phyloP scores from a whole-genome alignment of 2,329 filamentous ascomycete species.

The Fusarium sp. region DNA sequence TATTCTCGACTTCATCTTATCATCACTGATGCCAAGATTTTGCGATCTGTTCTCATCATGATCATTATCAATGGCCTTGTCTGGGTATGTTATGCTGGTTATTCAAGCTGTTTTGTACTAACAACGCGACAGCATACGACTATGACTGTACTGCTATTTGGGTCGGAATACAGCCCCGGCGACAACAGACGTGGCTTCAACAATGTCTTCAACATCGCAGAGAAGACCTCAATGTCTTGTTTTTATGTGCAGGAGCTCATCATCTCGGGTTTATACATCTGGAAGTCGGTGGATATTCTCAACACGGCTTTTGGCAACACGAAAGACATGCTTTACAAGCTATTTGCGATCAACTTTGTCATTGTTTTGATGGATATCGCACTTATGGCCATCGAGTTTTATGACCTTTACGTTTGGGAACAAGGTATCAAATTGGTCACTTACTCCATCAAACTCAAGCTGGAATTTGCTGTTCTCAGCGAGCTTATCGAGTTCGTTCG shows the following conservation, averaged over 20 bases:
- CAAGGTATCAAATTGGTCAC: constrained; percentile 49
- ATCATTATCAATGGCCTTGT: constrained; percentile 49
- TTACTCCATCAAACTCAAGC: constrained; percentile 53
- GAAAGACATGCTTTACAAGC: constrained; percentile 17
- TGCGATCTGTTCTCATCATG: constrained; percentile 3
- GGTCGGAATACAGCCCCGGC: not conserved
- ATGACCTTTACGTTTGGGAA: constrained; percentile 47
- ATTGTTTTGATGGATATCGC: constrained; percentile 58
- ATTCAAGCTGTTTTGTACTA: accelerated
- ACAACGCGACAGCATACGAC: constrained; percentile 54
- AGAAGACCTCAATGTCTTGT: constrained; percentile 18
- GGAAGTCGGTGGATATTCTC: constrained; percentile 26
- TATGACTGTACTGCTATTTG: constrained; percentile 56
- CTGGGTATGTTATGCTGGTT: constrained; percentile 40
- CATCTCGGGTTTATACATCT: constrained; percentile 21
- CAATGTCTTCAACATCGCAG: constrained; percentile 46
- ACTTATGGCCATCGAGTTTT: constrained; percentile 48
- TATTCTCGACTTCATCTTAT: constrained; percentile 26
- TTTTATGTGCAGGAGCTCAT: constrained; percentile 23
- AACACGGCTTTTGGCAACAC: constrained; percentile 28
- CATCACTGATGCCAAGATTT: not conserved
- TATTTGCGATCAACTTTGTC: constrained; percentile 52
- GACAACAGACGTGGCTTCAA: constrained; percentile 12
- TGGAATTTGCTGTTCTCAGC: constrained; percentile 52
- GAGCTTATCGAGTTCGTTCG: constrained; percentile 50